A percentile compares a stretch with the other conserved stretches of the same genome.
These are phyloP conservation scores for Dothidotthia symphoricarpi DNA, from an alignment of 2,329 filamentous ascomycete genomes.

Conservation along the genomic window DNA sequence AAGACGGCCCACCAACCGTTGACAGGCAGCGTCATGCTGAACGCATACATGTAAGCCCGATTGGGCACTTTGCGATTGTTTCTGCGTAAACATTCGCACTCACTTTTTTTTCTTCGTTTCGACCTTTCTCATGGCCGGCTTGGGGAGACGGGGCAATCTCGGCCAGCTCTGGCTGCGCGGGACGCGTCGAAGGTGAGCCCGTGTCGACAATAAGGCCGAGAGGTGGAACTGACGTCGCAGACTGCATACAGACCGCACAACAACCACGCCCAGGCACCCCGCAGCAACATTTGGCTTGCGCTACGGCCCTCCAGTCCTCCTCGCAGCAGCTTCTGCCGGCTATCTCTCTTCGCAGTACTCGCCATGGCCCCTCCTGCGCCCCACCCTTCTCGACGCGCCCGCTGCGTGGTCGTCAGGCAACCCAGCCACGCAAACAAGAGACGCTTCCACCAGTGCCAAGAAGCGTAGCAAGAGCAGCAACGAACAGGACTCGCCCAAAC, in stretches of 20 bases:
- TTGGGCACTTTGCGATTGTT: slow-evolving; percentile 11
- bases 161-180: slow-evolving; percentile 29
- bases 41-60: slow-evolving; percentile 22
- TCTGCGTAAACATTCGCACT: slow-evolving; percentile 1
- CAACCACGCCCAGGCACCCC: slow-evolving; percentile 9
- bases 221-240: slow-evolving; percentile 17
- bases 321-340: slow-evolving; percentile 24
- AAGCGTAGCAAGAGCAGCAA: slow-evolving; percentile 19
- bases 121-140: slow-evolving; percentile 23
- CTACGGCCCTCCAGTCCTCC: slow-evolving; percentile 32
- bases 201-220: too few relatives aligned
- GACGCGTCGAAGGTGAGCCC: slow-evolving; percentile 29
- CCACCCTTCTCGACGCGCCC: slow-evolving; percentile 33
- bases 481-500: slow-evolving; percentile 9
- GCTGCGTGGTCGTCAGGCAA: slow-evolving; percentile 21
- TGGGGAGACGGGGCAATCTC: slow-evolving; percentile 23
- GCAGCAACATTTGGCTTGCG: slow-evolving; percentile 19
- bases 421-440: slow-evolving; percentile 14
- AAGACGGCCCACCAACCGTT: background rate
- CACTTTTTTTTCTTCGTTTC: slow-evolving; percentile 6
- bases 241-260: slow-evolving; percentile 20
- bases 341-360: slow-evolving; percentile 18
- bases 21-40: slow-evolving; percentile 29
- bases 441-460: slow-evolving; percentile 17
- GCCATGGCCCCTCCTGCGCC: slow-evolving; percentile 16